Base-by-base conservation (phyloP, 208 protist species). In the Trypanosomatidae sp. region DNA sequence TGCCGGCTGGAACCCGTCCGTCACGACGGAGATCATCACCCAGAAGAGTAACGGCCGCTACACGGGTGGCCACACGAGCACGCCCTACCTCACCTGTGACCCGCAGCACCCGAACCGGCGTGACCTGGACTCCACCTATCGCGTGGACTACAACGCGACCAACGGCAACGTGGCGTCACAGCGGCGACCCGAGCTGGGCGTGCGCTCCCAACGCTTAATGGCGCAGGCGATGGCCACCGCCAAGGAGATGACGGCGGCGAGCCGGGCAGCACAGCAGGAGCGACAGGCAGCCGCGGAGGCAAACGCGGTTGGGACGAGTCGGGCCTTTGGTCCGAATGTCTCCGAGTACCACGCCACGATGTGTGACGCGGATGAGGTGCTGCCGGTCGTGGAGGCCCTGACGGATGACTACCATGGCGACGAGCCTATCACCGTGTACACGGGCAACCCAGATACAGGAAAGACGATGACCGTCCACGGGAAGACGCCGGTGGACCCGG, bases 381-480 rank as follows among this genome's bases (percentile, higher is more conserved):
- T 88, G 25, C 85, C 83, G 10, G 79, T 85, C 17, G 81, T 96
- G 36, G 79, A 91, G 66, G 65, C 77, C 55, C 80, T 96, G 36
- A 58, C 71, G 36, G 68, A 87, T 8, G 88, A 91, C 33, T 95
- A 97, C 76, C 82, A 91, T 17, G 73, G 72, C 22, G 92, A 97
- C 28, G 90, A 89, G 74, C 82, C 92, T 8, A 91, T 97, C 66
- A 97, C 92, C 9, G 73, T 97, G 28, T 97, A 95, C 73, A 95
- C 90, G 2, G 92, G 92, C 33, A 95, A 95, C 76, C 90, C 90
- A 7, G 41, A 83, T 50, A 93, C 85, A 12, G 87, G 87, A n/a
- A 89, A 88, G 77, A 93, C 81, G 3, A 97, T 97, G 92, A 85
- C 77, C 33, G 90, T 97, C 50, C 90, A 92, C 72, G 92, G 92